phyloP scores from a whole-genome alignment of 306 rosid species.

The Casuarina equisetifolia region DNA sequence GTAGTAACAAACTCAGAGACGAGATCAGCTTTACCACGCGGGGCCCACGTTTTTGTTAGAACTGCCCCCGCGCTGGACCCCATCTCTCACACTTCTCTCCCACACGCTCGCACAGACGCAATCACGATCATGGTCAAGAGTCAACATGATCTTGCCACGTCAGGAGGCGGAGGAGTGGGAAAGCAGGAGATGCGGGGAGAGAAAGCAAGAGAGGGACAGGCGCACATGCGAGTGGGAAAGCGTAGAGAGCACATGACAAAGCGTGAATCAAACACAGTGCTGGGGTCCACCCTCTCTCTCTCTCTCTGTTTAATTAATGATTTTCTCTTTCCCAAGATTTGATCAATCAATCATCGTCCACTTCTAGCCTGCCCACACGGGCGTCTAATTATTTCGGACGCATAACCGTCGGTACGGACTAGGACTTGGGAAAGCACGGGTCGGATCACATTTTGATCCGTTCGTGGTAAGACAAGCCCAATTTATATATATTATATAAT shows the following conservation, averaged over 20 bases:
- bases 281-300: not conserved
- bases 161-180: not conserved
- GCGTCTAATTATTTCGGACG: not conserved
- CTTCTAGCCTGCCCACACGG: not conserved
- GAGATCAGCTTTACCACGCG: no score
- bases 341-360: not conserved
- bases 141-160: not conserved
- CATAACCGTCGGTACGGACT: no score
- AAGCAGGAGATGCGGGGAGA: slow-evolving; percentile 13
- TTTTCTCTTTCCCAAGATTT: not conserved
- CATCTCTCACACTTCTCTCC: no score
- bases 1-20: no score
- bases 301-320: not conserved
- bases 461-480: no score
- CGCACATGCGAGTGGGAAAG: slow-evolving; percentile 36
- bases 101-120: no score
- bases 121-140: not conserved
- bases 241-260: slow-evolving; percentile 10
- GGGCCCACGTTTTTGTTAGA: no score
- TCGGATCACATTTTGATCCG: no score
- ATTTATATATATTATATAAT: no score
- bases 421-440: no score
- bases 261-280: not conserved
- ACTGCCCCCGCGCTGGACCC: no score
- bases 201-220: slow-evolving; percentile 29